Conservation (phyloP, 768 basidiomycete species). For the Phaffia tasmanica region DNA sequence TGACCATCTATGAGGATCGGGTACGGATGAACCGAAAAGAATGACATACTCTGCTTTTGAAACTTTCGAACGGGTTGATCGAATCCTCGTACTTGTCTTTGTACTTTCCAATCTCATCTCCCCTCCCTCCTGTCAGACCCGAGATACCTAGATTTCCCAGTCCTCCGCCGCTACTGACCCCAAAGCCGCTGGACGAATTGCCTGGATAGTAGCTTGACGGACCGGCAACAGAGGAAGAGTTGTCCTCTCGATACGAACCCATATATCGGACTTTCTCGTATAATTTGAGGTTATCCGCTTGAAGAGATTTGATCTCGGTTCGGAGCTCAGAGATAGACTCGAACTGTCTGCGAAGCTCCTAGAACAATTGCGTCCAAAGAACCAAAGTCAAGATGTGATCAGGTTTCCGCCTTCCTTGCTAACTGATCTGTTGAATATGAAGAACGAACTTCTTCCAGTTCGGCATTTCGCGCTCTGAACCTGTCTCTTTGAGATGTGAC, state of each 20-base stretch:
- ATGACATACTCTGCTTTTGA: constrained; percentile 74
- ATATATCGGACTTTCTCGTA: constrained; percentile 99
- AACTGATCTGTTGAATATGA: neutral
- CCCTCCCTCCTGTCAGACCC: constrained; percentile 27
- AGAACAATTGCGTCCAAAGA: neutral
- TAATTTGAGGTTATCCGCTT: constrained; percentile 89
- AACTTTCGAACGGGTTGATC: constrained; percentile 97
- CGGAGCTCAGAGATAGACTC: constrained; percentile 89
- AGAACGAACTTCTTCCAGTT: constrained; percentile 71
- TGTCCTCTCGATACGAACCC: constrained; percentile 83
- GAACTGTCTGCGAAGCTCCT: constrained; percentile 93
- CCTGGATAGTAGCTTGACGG: neutral
- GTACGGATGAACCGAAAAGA: neutral
- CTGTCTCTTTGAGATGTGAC: constrained; percentile 94
- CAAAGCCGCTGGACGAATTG: constrained; percentile 4
- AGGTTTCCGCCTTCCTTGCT: neutral
- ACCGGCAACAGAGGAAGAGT: neutral
- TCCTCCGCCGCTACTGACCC: constrained; percentile 6
- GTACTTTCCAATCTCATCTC: constrained; percentile 77
- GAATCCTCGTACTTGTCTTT: constrained; percentile 85
- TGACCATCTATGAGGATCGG: neutral
- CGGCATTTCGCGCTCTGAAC: constrained; percentile 93
- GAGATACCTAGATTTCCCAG: neutral
- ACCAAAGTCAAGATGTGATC: neutral
- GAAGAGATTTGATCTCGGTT: constrained; percentile 77